Percentiles rank a stretch among this genome's conserved stretches.
These are phyloP conservation scores for Dysphania ambrosioides DNA, from an alignment of 148 eudicot genomes.

Conservation along the genomic window DNA sequence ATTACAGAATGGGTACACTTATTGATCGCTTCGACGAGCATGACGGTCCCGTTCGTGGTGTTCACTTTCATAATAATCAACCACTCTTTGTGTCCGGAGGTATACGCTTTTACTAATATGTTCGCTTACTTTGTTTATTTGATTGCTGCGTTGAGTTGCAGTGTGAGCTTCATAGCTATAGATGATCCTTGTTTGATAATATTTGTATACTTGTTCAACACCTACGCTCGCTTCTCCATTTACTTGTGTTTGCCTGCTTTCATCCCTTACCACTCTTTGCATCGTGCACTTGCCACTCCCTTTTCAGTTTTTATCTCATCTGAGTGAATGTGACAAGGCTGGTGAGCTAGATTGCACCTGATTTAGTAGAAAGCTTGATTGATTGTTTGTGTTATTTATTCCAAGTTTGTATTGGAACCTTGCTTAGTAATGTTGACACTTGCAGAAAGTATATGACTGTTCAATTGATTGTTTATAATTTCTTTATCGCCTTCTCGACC, in stretches of 20 bases:
- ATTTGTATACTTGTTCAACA: neutral
- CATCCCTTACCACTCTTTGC: neutral
- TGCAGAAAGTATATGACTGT: neutral
- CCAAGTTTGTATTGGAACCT: too few relatives aligned
- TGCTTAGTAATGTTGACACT: too few relatives aligned
- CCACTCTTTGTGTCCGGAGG: constrained; percentile 93
- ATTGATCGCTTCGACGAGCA: constrained; percentile 90
- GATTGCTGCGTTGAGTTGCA: neutral
- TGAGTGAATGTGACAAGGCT: neutral
- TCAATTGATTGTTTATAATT: neutral
- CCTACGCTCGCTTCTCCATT: too few relatives aligned
- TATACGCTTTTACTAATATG: constrained; percentile 6
- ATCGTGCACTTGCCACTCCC: neutral
- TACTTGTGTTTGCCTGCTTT: too few relatives aligned
- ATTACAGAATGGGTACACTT: constrained; percentile 89
- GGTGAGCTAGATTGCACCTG: neutral
- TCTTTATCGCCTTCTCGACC: too few relatives aligned
- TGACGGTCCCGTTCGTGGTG: constrained; percentile 95
- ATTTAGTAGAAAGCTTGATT: neutral
- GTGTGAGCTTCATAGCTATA: neutral
- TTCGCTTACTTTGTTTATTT: neutral
- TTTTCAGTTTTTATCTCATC: neutral
- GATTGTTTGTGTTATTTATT: too few relatives aligned
- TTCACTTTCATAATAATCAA: constrained; percentile 83
- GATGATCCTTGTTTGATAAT: neutral